Evolutionary conservation across 345 rosid genomes (phyloP).

Genomic region (Brassica incana): DNA sequence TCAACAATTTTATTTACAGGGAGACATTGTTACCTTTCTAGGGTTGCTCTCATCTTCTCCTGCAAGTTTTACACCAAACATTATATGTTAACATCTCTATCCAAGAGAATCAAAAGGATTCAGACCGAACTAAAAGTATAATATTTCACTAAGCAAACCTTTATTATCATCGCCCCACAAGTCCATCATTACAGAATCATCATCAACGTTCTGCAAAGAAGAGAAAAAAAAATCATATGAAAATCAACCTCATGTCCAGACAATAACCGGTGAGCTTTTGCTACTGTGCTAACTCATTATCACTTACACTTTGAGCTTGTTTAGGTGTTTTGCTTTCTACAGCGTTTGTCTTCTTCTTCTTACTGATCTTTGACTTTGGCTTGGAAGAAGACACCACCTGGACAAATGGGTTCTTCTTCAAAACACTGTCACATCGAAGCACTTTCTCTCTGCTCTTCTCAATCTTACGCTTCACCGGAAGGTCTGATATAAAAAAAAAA

Average conservation of each 20-base stretch:
- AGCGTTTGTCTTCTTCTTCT: slow-evolving; percentile 26
- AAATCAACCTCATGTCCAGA: slow-evolving; percentile 6
- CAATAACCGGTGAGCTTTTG: neutral
- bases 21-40: slow-evolving; percentile 51
- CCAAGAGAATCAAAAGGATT: neutral
- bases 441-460: slow-evolving; percentile 77
- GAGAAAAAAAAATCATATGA: slow-evolving; percentile 5
- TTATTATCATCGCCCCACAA: slow-evolving; percentile 71
- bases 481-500: slow-evolving; percentile 45
- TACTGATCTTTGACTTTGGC: slow-evolving; percentile 47
- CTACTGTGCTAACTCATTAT: neutral
- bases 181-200: slow-evolving; percentile 56
- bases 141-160: slow-evolving; percentile 44
- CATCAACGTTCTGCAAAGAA: slow-evolving; percentile 41
- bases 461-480: slow-evolving; percentile 76
- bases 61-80: slow-evolving; percentile 32
- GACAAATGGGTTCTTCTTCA: slow-evolving; percentile 80
- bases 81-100: slow-evolving; percentile 1
- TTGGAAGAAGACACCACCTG: slow-evolving; percentile 62
- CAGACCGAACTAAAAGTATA: neutral
- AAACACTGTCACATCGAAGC: slow-evolving; percentile 60
- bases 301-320: slow-evolving; percentile 47
- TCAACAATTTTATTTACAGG: neutral
- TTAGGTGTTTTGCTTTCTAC: slow-evolving; percentile 29
- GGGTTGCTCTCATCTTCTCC: slow-evolving; percentile 45